These are phyloP conservation scores for Colletotrichum karsti DNA, from an alignment of 2,329 filamentous ascomycete species.

Conservation along the genomic window DNA sequence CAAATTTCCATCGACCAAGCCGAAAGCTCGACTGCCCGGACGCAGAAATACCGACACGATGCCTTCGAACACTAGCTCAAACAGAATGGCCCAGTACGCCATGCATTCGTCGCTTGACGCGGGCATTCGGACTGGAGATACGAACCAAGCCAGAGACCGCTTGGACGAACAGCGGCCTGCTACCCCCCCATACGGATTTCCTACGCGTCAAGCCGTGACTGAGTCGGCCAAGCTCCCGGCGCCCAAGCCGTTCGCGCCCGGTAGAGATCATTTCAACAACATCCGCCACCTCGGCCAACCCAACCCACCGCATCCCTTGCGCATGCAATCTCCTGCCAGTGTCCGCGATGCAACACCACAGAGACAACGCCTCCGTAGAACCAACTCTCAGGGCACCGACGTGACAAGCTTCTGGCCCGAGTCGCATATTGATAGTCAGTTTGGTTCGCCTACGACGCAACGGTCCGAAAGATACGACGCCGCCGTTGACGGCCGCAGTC, in stretches of 20 bases:
- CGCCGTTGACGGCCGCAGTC: constrained; percentile 15
- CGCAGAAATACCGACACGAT: constrained; percentile 8
- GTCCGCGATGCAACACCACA: constrained; percentile 32
- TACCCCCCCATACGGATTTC: not conserved
- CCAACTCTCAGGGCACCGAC: constrained; percentile 38
- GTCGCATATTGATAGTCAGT: constrained; percentile 26
- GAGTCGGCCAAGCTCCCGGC: constrained; percentile 46
- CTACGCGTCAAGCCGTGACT: constrained; percentile 36
- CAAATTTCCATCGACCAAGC: not conserved
- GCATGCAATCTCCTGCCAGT: constrained; percentile 30
- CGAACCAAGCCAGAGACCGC: not conserved
- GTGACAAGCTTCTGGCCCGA: constrained; percentile 30
- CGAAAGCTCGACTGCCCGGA: not conserved
- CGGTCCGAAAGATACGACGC: constrained; percentile 16
- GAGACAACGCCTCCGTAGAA: constrained; percentile 26
- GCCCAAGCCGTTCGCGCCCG: constrained; percentile 35
- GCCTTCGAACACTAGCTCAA: constrained; percentile 21
- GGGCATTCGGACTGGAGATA: not conserved
- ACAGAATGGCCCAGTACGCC: constrained; percentile 28
- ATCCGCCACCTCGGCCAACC: constrained; percentile 30
- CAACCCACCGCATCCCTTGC: constrained; percentile 20
- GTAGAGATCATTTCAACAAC: constrained; percentile 35
- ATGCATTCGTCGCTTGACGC: constrained; percentile 21
- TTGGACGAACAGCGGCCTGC: not conserved
- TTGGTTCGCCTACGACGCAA: constrained; percentile 25